These are phyloP conservation scores for Colletotrichum magnum DNA, from an alignment of 2,329 filamentous ascomycete genomes.

Conservation along the genomic window DNA sequence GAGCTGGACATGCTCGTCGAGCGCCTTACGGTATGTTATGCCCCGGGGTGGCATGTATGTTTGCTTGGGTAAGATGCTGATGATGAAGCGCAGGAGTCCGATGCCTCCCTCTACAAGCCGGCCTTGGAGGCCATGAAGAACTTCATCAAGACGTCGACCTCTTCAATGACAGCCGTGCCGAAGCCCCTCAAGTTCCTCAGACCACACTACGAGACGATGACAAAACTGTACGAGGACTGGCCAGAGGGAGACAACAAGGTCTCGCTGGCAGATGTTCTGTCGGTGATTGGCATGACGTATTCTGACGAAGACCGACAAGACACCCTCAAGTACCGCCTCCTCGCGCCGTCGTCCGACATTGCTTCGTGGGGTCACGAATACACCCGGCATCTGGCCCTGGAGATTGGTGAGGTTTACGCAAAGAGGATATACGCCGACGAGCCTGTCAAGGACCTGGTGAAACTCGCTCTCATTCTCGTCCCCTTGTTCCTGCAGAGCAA, in stretches of 20 bases:
- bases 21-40: constrained; percentile 80
- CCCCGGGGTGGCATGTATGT: not conserved
- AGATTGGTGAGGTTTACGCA: constrained; percentile 95
- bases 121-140: constrained; percentile 97
- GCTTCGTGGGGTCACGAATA: constrained; percentile 99
- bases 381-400: constrained; percentile 92
- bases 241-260: constrained; percentile 87
- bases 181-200: constrained; percentile 98
- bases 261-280: constrained; percentile 92
- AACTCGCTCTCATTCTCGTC: constrained; percentile 87
- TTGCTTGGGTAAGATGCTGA: not conserved
- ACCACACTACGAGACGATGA: constrained; percentile 93
- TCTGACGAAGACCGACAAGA: constrained; percentile 97
- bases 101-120: constrained; percentile 89
- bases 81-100: constrained; percentile 76
- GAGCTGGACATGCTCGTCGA: constrained; percentile 99
- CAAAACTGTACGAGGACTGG: constrained; percentile 92
- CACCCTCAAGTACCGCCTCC: constrained; percentile 93
- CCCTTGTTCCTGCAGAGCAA: constrained; percentile 98
- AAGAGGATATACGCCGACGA: constrained; percentile 90
- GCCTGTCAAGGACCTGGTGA: constrained; percentile 84
- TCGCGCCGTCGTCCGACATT: constrained; percentile 92
- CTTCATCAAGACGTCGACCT: constrained; percentile 99
- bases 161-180: constrained; percentile 98
- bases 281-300: constrained; percentile 98